Evolutionary conservation across 2,329 filamentous ascomycete species (phyloP).

Genomic region (Knufia petricola): DNA sequence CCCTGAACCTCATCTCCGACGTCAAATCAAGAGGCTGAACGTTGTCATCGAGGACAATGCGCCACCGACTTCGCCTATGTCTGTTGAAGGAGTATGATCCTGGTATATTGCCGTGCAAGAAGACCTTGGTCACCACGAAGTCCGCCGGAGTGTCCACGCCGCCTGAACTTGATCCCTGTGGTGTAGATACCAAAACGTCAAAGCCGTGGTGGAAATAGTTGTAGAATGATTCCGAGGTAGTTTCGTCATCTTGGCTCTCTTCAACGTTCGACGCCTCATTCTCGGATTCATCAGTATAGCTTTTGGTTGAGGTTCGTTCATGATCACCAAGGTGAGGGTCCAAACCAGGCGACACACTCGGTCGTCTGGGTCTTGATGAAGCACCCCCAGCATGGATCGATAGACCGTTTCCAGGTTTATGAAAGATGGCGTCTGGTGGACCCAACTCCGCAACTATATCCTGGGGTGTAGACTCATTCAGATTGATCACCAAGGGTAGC

Average conservation of each 20-base stretch:
- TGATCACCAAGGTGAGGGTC: constrained; percentile 50
- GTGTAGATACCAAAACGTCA: constrained; percentile 79
- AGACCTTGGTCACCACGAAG: constrained; percentile 79
- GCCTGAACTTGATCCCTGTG: constrained; percentile 48
- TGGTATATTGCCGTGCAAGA: constrained; percentile 88
- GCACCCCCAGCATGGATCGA: constrained; percentile 56
- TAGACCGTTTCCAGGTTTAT: constrained; percentile 80
- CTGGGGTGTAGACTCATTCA: constrained; percentile 85
- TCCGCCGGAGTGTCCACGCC: constrained; percentile 37
- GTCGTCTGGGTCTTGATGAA: constrained; percentile 41
- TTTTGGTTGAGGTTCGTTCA: constrained; percentile 64
- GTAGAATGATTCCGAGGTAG: constrained; percentile 64
- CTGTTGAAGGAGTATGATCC: constrained; percentile 96
- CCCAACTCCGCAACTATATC: constrained; percentile 84
- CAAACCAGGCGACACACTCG: constrained; percentile 28
- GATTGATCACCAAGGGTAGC: constrained; percentile 57
- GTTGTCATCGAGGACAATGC: constrained; percentile 44
- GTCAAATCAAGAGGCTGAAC: constrained; percentile 36
- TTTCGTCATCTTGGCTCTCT: constrained; percentile 49
- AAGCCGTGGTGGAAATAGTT: constrained; percentile 97
- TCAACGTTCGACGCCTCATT: constrained; percentile 46
- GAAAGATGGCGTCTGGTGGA: constrained; percentile 86
- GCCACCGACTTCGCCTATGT: constrained; percentile 82
- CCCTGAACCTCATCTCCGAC: constrained; percentile 70
- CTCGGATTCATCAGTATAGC: constrained; percentile 59